These are phyloP conservation scores for Penicillium janthinellum DNA, from an alignment of 2,329 filamentous ascomycete genomes.

Conservation along the genomic window DNA sequence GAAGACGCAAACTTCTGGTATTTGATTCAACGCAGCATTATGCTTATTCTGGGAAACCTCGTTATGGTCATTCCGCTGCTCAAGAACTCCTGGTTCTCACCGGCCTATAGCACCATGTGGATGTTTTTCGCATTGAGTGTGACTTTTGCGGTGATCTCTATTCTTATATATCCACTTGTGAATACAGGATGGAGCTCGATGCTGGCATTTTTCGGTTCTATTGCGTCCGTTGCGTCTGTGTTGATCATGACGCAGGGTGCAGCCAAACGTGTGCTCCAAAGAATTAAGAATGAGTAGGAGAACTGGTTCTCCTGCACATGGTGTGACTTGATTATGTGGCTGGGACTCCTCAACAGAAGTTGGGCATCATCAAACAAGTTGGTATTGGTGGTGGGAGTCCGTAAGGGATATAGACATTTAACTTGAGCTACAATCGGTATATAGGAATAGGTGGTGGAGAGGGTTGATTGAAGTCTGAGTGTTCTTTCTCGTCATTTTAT, in stretches of 20 bases:
- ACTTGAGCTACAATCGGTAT: no score
- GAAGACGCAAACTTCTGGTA: constrained; percentile 3
- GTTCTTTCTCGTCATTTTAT: no score
- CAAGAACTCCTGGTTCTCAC: constrained; percentile 2
- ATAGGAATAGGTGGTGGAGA: not conserved
- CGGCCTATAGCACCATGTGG: constrained; percentile 2
- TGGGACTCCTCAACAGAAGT: no score
- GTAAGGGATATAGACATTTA: no score
- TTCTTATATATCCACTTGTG: not conserved
- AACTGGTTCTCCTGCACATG: no score
- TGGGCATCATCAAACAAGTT: no score
- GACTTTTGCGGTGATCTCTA: not conserved
- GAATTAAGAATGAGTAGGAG: not conserved
- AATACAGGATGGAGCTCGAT: constrained; percentile 5
- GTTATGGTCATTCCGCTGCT: constrained; percentile 1
- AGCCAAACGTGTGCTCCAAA: not conserved
- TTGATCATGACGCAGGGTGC: constrained; percentile 3
- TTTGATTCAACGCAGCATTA: constrained; percentile 4
- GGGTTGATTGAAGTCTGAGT: not conserved
- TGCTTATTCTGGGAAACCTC: constrained; percentile 1
- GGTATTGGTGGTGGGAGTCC: no score
- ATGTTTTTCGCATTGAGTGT: constrained; percentile 1
- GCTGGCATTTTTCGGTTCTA: constrained; percentile 6
- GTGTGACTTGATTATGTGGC: no score
- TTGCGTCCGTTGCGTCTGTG: constrained; percentile 2